Conservation (phyloP, 208 protist genomes). For the Angomonas ambiguus region DNA sequence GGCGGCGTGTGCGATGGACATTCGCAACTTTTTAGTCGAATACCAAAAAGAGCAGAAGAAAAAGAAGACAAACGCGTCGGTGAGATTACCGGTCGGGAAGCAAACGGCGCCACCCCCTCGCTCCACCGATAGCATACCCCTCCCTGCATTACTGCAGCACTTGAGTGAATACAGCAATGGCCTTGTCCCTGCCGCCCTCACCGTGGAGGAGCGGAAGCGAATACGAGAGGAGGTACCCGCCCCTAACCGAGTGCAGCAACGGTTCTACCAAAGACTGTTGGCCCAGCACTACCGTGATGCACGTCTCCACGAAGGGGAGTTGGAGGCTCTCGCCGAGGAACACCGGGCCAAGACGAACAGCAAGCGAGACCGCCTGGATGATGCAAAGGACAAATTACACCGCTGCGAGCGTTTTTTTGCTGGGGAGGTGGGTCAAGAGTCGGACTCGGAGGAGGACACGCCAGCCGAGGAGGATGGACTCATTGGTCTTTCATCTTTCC, state of each 20-base stretch:
- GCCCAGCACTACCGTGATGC: constrained; percentile 30
- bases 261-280: constrained; percentile 63
- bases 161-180: constrained; percentile 80
- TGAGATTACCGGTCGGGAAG: background rate
- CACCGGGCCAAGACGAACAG: constrained; percentile 1
- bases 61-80: background rate
- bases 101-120: background rate
- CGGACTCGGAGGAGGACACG: background rate
- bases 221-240: constrained; percentile 18
- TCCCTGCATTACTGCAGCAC: constrained; percentile 45
- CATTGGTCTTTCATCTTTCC: background rate
- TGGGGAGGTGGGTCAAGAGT: background rate
- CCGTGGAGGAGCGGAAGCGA: constrained; percentile 44
- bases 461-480: background rate
- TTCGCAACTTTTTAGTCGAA: constrained; percentile 60
- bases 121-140: constrained; percentile 32
- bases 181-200: constrained; percentile 22
- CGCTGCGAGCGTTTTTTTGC: background rate
- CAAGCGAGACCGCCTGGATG: background rate
- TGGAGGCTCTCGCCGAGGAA: constrained; percentile 22
- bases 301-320: constrained; percentile 30
- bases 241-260: constrained; percentile 25
- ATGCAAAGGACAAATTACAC: background rate
- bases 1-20: constrained; percentile 56
- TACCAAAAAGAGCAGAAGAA: constrained; percentile 39